Base-by-base conservation (phyloP, 257 asterid species). In the Oldenlandia corymbosa region DNA sequence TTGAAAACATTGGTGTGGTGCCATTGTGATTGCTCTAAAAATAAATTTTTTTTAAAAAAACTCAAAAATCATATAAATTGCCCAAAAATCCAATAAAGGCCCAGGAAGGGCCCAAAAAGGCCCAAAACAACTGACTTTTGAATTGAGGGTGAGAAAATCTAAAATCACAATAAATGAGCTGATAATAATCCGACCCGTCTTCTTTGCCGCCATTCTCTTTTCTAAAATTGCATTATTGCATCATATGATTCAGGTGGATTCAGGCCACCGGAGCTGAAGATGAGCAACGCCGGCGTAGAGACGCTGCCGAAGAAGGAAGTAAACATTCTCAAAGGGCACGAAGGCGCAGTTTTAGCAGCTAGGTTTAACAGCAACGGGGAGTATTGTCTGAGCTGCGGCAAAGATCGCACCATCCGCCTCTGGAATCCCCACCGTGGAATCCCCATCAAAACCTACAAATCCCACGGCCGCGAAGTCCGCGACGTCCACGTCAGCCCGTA, bases 401-500 rank as follows among this genome's bases (percentile, higher is more conserved):
- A 89, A 68, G 98, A 92, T 74, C 95, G 97, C 9, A 92, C 98
- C 11, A 87, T 92, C 24, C 85, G 98, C 21, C 82, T 91, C 2
- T 91, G 98, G 98, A 91, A 91, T 79, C 96, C 98, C 56, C 94
- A 91, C 83, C 95, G 93, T 54, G 97, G 97, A 62, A 66, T 85
- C 76, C 97, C 73, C 68, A 85, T 92, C 80, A 88, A 86, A 80
- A 92, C 97, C 73, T 92, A 92, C 78, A 87, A 88, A 73, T 81
- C 95, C 18, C 97, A 92, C 71, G 98, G 95, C 76, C 97, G 97
- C 48, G 95, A 87, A 78, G 95, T 92, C 60, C 95, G 97, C 23
- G 95, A 92, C 46, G 95, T 92, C 66, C 97, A 92, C 28, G 97
- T 92, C 51, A 78, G 93, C 31, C 10, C 72, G 96, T 88, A 84